These are phyloP conservation scores for Colletotrichum truncatum DNA, from an alignment of 2,329 filamentous ascomycete genomes.

Conservation along the genomic window DNA sequence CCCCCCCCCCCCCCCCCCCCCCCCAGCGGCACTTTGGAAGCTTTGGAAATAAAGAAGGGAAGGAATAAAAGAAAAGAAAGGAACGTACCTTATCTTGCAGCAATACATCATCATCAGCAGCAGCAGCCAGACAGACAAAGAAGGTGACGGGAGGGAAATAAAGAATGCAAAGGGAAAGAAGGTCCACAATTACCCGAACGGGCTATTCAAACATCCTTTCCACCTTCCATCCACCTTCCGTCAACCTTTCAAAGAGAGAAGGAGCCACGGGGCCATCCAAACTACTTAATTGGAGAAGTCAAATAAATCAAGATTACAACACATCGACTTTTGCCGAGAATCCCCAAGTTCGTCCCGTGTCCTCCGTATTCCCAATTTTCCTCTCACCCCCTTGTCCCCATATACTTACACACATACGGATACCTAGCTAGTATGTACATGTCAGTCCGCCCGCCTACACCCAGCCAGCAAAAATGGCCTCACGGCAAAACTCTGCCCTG, in stretches of 20 bases:
- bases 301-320: too few species aligned
- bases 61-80: too few species aligned
- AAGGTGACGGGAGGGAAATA: neutral
- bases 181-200: slow-evolving; percentile 25
- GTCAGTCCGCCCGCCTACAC: neutral
- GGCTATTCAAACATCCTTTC: neutral
- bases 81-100: slow-evolving; percentile 15
- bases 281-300: too few species aligned
- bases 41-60: too few species aligned
- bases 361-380: neutral
- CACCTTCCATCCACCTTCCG: neutral
- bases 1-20: too few species aligned
- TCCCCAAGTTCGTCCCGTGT: neutral
- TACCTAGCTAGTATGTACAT: too few species aligned
- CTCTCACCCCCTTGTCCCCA: too few species aligned
- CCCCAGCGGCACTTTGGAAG: too few species aligned
- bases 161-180: neutral
- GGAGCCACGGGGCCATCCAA: too few species aligned
- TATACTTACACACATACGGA: too few species aligned
- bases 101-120: neutral
- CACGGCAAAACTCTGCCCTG: neutral
- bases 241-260: too few species aligned
- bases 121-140: neutral
- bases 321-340: neutral
- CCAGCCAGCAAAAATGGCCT: too few species aligned